Percentiles rank a stretch among this genome's conserved stretches.
phyloP scores from a whole-genome alignment of 768 basidiomycete genomes.

The Mycena sanguinolenta region DNA sequence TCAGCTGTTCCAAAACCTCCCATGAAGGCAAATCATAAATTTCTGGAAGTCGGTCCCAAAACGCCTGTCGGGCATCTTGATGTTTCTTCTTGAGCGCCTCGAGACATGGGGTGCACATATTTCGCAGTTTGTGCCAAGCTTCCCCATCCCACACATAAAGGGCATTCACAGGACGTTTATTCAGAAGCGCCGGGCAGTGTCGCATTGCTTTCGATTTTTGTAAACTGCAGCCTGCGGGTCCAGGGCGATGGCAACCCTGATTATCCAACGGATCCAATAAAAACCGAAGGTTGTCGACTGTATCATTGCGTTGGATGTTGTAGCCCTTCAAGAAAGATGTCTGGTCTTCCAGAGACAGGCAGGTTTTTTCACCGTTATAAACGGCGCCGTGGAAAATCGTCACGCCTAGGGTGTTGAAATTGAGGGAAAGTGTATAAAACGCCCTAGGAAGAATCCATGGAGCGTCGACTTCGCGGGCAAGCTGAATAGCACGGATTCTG shows the following conservation, averaged over 20 bases:
- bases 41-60: constrained; percentile 40
- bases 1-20: constrained; percentile 35
- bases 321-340: not conserved
- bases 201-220: too few species aligned
- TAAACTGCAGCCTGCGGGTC: too few species aligned
- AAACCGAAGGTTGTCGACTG: not conserved
- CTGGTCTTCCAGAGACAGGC: not conserved
- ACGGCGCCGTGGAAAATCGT: constrained; percentile 2
- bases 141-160: too few species aligned
- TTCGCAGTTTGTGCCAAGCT: too few species aligned
- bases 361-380: not conserved
- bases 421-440: constrained; percentile 11
- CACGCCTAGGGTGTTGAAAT: not conserved
- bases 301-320: not conserved
- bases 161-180: too few species aligned
- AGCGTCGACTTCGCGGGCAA: constrained; percentile 29
- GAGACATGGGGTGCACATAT: too few species aligned
- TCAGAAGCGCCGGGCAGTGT: too few species aligned
- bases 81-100: not conserved
- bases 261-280: not conserved
- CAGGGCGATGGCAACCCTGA: not conserved
- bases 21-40: constrained; percentile 40
- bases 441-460: constrained; percentile 24
- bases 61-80: constrained; percentile 12
- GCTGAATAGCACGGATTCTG: constrained; percentile 13